Evolutionary conservation across 306 rosid genomes (phyloP).

Genomic region (Castanospermum australe): DNA sequence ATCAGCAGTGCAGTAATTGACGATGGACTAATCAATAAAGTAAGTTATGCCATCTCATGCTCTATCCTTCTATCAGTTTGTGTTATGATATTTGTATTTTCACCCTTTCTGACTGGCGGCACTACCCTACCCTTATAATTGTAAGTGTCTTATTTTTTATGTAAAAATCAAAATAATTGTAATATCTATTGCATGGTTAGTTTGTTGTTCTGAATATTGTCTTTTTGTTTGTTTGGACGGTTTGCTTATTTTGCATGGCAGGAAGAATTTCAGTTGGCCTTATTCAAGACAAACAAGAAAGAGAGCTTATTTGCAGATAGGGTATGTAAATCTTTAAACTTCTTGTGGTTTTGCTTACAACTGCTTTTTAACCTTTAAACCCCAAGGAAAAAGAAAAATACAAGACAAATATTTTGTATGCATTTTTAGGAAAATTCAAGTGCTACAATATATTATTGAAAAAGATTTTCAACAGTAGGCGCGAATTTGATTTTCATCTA

Average conservation of each 20-base stretch:
- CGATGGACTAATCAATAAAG: constrained; percentile 82
- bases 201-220: not conserved
- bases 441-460: not conserved
- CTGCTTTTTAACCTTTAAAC: not conserved
- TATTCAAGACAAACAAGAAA: constrained; percentile 75
- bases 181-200: not conserved
- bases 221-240: not conserved
- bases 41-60: constrained; percentile 14
- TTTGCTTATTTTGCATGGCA: constrained; percentile 22
- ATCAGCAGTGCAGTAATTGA: constrained; percentile 71
- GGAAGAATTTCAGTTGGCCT: constrained; percentile 84
- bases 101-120: not conserved
- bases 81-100: not conserved
- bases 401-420: not conserved
- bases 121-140: not conserved
- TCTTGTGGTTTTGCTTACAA: not conserved
- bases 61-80: not conserved
- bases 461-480: not conserved
- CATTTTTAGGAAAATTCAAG: not conserved
- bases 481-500: not conserved
- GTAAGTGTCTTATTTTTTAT: not conserved
- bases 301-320: constrained; percentile 86
- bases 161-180: not conserved
- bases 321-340: constrained; percentile 41
- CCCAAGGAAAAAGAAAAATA: not conserved